A percentile compares a stretch with the other conserved stretches of the same genome.
These are phyloP conservation scores for Tolypocladium inflatum DNA, from an alignment of 2,329 filamentous ascomycete species.

Conservation along the genomic window DNA sequence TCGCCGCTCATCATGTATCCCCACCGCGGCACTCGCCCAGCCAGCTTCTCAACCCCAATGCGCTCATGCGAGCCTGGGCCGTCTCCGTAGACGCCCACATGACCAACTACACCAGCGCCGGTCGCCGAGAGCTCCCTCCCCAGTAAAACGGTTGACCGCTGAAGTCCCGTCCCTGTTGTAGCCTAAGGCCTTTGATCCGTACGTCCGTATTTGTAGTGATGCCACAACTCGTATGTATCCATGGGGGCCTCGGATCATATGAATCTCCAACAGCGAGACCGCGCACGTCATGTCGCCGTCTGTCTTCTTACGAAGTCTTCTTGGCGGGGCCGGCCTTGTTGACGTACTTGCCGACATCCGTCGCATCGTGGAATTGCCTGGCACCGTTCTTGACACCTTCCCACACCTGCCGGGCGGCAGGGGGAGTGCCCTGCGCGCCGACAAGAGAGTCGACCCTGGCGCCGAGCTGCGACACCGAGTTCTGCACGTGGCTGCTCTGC, in stretches of 20 bases:
- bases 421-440: conserved; percentile 79
- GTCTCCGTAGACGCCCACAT: neutral
- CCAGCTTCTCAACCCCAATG: neutral
- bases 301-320: conserved; percentile 29
- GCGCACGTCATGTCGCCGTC: neutral
- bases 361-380: conserved; percentile 67
- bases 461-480: conserved; percentile 61
- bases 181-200: neutral
- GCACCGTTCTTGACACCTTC: conserved; percentile 63
- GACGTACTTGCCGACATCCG: conserved; percentile 68
- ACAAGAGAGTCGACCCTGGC: conserved; percentile 72
- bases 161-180: neutral
- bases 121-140: neutral
- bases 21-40: neutral
- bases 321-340: conserved; percentile 43
- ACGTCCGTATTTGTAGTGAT: neutral
- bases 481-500: conserved; percentile 90
- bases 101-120: neutral
- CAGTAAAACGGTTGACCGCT: neutral
- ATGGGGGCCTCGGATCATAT: neutral
- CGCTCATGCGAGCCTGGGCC: neutral
- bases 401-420: conserved; percentile 71
- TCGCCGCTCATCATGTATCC: neutral
- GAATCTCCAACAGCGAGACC: neutral
- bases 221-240: neutral